These are phyloP conservation scores for Melanomma pulvis-pyrius DNA, from an alignment of 495 filamentous ascomycete species.

Conservation along the genomic window DNA sequence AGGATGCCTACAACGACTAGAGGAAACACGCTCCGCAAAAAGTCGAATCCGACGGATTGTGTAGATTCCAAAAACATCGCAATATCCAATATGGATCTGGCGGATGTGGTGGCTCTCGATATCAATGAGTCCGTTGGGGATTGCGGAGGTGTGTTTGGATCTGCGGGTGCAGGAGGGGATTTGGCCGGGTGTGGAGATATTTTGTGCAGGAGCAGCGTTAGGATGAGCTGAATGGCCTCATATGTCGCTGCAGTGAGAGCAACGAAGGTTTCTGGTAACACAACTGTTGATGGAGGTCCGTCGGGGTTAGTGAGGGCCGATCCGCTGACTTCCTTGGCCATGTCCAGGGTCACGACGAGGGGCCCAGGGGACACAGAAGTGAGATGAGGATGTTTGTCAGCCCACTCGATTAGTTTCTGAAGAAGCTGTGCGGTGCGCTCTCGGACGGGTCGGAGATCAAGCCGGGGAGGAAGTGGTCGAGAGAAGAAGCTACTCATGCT, in stretches of 20 bases:
- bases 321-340: background rate
- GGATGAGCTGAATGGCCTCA: slow-evolving; percentile 23
- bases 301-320: background rate
- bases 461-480: background rate
- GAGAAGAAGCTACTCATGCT: slow-evolving; percentile 18
- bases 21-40: slow-evolving; percentile 30
- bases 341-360: background rate
- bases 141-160: background rate
- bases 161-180: background rate
- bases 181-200: slow-evolving; percentile 2
- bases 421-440: slow-evolving; percentile 16
- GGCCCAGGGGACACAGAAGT: background rate
- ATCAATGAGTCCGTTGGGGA: background rate
- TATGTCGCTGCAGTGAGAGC: slow-evolving; percentile 22
- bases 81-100: slow-evolving; percentile 18
- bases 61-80: slow-evolving; percentile 18
- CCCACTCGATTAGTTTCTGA: slow-evolving; percentile 12
- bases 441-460: slow-evolving; percentile 9
- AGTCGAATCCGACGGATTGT: slow-evolving; percentile 29
- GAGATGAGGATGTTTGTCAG: slow-evolving; percentile 7
- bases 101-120: background rate
- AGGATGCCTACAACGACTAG: slow-evolving; percentile 19
- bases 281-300: background rate
- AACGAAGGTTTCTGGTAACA: slow-evolving; percentile 11
- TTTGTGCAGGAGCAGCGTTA: slow-evolving; percentile 13